These are phyloP conservation scores for Candida easanensis DNA, from an alignment of 805 yeast species.

Conservation along the genomic window DNA sequence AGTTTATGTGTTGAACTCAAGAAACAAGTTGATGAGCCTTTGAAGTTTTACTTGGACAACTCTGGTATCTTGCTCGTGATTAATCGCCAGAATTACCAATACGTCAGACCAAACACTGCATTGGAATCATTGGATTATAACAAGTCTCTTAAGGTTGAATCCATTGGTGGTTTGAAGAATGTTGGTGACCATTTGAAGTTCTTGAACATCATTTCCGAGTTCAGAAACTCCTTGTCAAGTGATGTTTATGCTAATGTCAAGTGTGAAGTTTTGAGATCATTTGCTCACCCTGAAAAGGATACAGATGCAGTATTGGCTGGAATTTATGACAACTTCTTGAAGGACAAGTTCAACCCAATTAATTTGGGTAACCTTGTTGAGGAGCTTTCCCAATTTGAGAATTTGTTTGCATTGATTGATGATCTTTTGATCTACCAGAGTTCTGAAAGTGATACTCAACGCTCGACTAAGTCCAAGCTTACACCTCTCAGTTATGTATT, in stretches of 20 bases:
- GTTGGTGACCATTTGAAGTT: slow-evolving; percentile 28
- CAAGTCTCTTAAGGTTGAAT: slow-evolving; percentile 20
- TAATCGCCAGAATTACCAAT: slow-evolving; percentile 35
- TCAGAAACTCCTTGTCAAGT: slow-evolving; percentile 37
- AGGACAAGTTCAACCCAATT: slow-evolving; percentile 38
- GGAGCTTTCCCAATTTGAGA: slow-evolving; percentile 37
- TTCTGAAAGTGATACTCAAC: not conserved
- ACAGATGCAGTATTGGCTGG: slow-evolving; percentile 28
- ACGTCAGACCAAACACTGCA: slow-evolving; percentile 32
- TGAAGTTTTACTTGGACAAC: slow-evolving; percentile 44
- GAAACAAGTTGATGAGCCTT: slow-evolving; percentile 56
- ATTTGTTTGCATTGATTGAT: slow-evolving; percentile 35
- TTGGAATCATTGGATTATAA: slow-evolving; percentile 34
- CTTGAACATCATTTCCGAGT: slow-evolving; percentile 36
- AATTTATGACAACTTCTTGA: slow-evolving; percentile 41
- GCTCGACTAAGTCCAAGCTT: slow-evolving; percentile 15
- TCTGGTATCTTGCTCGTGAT: slow-evolving; percentile 30
- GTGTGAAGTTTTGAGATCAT: slow-evolving; percentile 35
- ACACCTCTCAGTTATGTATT: slow-evolving; percentile 24
- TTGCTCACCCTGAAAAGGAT: slow-evolving; percentile 27
- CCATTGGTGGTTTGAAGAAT: slow-evolving; percentile 4
- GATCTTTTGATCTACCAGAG: slow-evolving; percentile 33
- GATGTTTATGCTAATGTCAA: slow-evolving; percentile 34
- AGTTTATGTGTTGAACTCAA: slow-evolving; percentile 70
- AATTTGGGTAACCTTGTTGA: slow-evolving; percentile 38